Conservation (phyloP, 768 basidiomycete genomes). For the Rhizopogon rudus region DNA sequence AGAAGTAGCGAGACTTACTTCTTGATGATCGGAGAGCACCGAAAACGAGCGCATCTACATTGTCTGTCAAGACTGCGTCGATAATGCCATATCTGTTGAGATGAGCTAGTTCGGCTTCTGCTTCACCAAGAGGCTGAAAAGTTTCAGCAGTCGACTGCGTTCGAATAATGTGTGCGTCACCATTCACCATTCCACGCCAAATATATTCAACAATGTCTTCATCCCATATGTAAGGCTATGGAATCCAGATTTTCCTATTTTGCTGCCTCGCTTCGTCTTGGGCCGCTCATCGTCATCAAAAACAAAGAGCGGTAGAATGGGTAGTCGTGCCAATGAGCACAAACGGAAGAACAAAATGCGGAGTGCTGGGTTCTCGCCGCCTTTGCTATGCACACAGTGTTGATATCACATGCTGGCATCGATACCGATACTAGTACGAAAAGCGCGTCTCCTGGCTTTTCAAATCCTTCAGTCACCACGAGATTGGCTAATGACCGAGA, state of each 20-base stretch:
- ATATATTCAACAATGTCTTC: constrained; percentile 16
- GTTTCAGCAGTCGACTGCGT: neutral
- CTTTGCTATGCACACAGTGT: constrained; percentile 17
- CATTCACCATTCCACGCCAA: constrained; percentile 20
- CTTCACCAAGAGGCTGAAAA: constrained; percentile 40
- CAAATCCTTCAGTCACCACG: constrained; percentile 19
- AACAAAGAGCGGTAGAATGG: constrained; percentile 40
- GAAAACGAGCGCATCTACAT: constrained; percentile 44
- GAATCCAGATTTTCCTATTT: constrained; percentile 17
- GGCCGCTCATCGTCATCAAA: constrained; percentile 43
- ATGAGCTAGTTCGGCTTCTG: constrained; percentile 43
- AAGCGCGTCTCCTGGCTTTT: constrained; percentile 29
- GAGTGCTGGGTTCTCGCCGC: constrained; percentile 37
- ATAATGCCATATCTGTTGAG: constrained; percentile 35
- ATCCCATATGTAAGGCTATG: constrained; percentile 15
- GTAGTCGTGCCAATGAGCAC: constrained; percentile 29
- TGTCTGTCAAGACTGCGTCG: constrained; percentile 44
- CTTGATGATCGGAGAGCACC: constrained; percentile 37
- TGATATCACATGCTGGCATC: constrained; percentile 33
- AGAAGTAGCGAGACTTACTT: constrained; percentile 26
- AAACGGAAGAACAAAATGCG: constrained; percentile 41
- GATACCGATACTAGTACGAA: constrained; percentile 37
- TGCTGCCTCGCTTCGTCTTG: constrained; percentile 33
- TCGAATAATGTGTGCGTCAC: constrained; percentile 7
- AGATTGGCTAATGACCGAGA: constrained; percentile 33